Evolutionary conservation across 2,329 filamentous ascomycete genomes (phyloP), one percentile per base, ranked within the genome.

Genomic region (Calonectria pseudoturangicola): DNA sequence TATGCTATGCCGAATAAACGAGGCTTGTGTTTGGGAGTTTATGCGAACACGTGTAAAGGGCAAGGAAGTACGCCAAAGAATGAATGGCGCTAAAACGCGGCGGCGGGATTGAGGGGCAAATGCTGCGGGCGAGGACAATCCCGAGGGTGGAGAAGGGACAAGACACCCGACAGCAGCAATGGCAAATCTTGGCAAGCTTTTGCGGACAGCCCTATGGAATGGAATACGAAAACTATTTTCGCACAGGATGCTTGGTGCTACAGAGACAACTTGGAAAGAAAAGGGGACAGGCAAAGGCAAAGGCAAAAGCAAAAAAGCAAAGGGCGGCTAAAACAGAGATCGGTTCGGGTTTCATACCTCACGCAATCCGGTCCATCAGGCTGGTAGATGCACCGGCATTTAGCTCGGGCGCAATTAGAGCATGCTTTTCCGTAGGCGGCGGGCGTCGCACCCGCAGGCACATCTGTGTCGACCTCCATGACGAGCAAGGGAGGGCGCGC

Each of bases 311-410:
- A 21, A 21, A 21, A 21, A 21, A 21, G 21, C 21, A 21, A 21
- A 21, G 21, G 21, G 8, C 2, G 41, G 30, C 13, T n/a, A 21
- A 21, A 43, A 33, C 15, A n/a, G 10, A 45, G 25, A 63, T 30
- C 3, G 16, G 25, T n/a, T 33, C 28, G 50, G 58, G 15, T 28
- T 33, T 18, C 58, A 8, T 47, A 63, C 58, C 58, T 63, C 39
- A 63, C 28, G 41, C 58, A 63, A 21, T 63, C 58, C 8, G 16
- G 41, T 10, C 58, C 58, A 18, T 63, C 58, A 16, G 58, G 21
- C 16, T 45, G 58, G 58, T 63, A 63, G 27, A 63, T 43, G 58
- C 58, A 63, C 25, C 58, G 58, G 27, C 58, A 63, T 25, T 63
- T 63, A n/a, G 58, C 58, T 5, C 58, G 58, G 21, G 58, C 58